Evolutionary conservation across 2,329 filamentous ascomycete genomes (phyloP).

Genomic region (Venturia aucupariae): DNA sequence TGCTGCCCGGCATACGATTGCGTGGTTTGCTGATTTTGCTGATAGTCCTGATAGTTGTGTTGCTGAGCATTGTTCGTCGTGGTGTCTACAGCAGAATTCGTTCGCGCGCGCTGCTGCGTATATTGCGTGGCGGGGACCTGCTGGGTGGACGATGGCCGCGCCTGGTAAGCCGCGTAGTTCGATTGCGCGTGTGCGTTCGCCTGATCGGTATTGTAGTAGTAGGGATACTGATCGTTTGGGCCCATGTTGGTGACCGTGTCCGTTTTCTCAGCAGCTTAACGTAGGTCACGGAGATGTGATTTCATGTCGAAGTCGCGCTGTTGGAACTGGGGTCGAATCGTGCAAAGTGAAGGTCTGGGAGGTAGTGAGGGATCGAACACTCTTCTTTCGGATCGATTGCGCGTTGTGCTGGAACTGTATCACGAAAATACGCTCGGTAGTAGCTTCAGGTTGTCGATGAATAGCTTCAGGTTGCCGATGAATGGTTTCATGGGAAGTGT

Average conservation of each 20-base stretch:
- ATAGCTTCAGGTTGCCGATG: background rate
- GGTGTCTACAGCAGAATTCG: background rate
- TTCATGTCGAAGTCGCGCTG: background rate
- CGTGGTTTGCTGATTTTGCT: background rate
- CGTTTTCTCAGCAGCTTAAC: background rate
- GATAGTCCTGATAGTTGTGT: conserved; percentile 6
- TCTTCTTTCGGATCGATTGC: background rate
- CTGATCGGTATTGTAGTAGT: conserved; percentile 7
- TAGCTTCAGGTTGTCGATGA: background rate
- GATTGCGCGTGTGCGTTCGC: background rate
- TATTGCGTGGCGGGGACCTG: background rate
- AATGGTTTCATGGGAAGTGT: background rate
- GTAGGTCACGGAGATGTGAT: background rate
- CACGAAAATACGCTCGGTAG: background rate
- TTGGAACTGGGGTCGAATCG: background rate
- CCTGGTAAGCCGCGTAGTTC: conserved; percentile 2
- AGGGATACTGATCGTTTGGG: conserved; percentile 5
- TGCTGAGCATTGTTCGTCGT: background rate
- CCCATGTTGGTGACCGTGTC: background rate
- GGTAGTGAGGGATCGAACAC: background rate
- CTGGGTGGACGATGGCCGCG: background rate
- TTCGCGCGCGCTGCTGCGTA: background rate
- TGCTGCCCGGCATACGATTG: background rate
- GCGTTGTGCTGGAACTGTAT: background rate
- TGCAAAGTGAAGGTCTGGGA: background rate